A percentile compares a stretch with the other conserved stretches of the same genome.
These are phyloP conservation scores for Suillus discolor DNA, from an alignment of 768 basidiomycete species.

Conservation along the genomic window DNA sequence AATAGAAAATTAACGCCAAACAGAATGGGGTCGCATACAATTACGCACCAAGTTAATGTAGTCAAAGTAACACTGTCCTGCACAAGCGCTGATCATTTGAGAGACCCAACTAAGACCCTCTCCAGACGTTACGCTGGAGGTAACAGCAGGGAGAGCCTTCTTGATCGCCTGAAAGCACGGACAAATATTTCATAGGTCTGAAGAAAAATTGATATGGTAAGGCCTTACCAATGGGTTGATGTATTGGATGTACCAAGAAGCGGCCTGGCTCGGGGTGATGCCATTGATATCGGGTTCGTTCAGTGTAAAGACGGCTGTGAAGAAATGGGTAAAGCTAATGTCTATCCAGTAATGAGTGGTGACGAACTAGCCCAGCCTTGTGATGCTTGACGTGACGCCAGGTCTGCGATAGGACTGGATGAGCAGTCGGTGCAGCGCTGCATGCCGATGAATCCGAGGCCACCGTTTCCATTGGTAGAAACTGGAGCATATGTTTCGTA, in stretches of 20 bases:
- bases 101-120: constrained; percentile 39
- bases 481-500: constrained; percentile 38
- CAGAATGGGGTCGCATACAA: background rate
- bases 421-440: constrained; percentile 40
- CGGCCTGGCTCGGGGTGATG: constrained; percentile 32
- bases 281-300: constrained; percentile 39
- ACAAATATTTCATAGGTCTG: background rate
- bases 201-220: background rate
- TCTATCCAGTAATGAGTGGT: background rate
- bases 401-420: constrained; percentile 37
- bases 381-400: constrained; percentile 33
- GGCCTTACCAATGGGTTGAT: constrained; percentile 37
- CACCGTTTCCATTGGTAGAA: constrained; percentile 38
- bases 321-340: background rate
- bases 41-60: constrained; percentile 36
- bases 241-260: constrained; percentile 38
- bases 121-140: constrained; percentile 34
- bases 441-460: constrained; percentile 42
- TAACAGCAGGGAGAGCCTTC: constrained; percentile 41
- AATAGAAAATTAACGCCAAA: background rate
- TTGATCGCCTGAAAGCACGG: constrained; percentile 30
- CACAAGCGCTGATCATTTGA: constrained; percentile 37
- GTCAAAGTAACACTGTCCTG: constrained; percentile 37
- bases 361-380: constrained; percentile 36
- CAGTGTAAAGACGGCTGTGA: constrained; percentile 35